A percentile compares a stretch with the other conserved stretches of the same genome.
These are phyloP conservation scores for Beauveria varroae DNA, from an alignment of 2,329 filamentous ascomycete species.

Conservation along the genomic window DNA sequence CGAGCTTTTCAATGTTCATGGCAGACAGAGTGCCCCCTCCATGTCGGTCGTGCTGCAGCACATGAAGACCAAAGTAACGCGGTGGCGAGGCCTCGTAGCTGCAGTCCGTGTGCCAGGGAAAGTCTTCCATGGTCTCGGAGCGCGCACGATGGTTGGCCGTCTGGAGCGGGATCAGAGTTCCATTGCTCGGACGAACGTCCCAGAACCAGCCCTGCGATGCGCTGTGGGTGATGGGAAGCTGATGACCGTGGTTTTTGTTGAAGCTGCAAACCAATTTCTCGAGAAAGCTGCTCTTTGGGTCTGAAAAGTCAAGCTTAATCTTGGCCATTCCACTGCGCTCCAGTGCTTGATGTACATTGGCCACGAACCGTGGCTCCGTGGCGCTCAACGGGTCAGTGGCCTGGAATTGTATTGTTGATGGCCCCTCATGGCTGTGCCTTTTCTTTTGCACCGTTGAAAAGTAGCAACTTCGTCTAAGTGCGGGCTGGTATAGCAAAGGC, in stretches of 20 bases:
- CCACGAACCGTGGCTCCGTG: neutral
- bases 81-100: slow-evolving; percentile 32
- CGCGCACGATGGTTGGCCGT: slow-evolving; percentile 24
- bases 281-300: slow-evolving; percentile 28
- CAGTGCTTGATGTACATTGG: neutral
- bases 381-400: neutral
- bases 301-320: slow-evolving; percentile 25
- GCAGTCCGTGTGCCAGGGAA: slow-evolving; percentile 38
- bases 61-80: slow-evolving; percentile 33
- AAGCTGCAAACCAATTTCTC: slow-evolving; percentile 26
- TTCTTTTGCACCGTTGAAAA: too few species aligned
- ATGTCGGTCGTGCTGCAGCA: slow-evolving; percentile 31
- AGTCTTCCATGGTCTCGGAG: slow-evolving; percentile 34
- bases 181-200: slow-evolving; percentile 29
- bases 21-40: slow-evolving; percentile 33
- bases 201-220: slow-evolving; percentile 36
- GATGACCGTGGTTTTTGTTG: slow-evolving; percentile 25
- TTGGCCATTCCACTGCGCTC: slow-evolving; percentile 26
- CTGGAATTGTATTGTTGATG: neutral
- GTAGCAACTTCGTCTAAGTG: too few species aligned
- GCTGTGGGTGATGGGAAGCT: slow-evolving; percentile 33
- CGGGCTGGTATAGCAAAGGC: neutral
- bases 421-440: neutral
- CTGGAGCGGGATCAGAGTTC: slow-evolving; percentile 20
- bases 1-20: slow-evolving; percentile 23